Conservation (phyloP, 2,329 filamentous ascomycete genomes). For the Diaporthe citri region DNA sequence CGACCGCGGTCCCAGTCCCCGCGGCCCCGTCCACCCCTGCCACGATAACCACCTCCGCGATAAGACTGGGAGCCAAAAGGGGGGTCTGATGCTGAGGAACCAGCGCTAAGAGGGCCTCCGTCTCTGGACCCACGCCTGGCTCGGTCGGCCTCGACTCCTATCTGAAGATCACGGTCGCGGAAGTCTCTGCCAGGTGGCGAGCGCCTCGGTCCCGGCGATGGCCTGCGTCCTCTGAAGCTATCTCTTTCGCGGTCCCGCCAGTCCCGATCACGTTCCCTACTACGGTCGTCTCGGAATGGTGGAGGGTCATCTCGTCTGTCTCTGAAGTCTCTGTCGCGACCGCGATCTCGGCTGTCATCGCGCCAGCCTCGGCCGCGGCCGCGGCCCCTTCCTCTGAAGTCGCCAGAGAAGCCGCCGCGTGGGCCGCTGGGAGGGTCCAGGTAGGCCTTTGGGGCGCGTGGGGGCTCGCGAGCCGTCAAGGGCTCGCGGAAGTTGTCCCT, state of each 20-base stretch:
- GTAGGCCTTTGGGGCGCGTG: slow-evolving; percentile 84
- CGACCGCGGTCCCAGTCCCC: slow-evolving; percentile 62
- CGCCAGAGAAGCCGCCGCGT: slow-evolving; percentile 75
- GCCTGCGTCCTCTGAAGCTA: slow-evolving; percentile 68
- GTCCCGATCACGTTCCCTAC: slow-evolving; percentile 68
- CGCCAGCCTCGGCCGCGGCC: slow-evolving; percentile 69
- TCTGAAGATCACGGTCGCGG: slow-evolving; percentile 69
- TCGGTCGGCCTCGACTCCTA: slow-evolving; percentile 75
- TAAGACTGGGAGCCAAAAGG: slow-evolving; percentile 67
- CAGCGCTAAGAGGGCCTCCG: slow-evolving; percentile 75
- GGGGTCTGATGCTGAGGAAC: slow-evolving; percentile 78
- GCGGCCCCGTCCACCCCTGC: slow-evolving; percentile 64
- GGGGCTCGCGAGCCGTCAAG: slow-evolving; percentile 75
- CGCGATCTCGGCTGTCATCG: slow-evolving; percentile 73
- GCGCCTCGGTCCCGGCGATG: slow-evolving; percentile 70
- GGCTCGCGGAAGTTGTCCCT: slow-evolving; percentile 70
- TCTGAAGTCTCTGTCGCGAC: slow-evolving; percentile 71
- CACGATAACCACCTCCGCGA: slow-evolving; percentile 67
- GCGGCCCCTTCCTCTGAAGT: slow-evolving; percentile 72
- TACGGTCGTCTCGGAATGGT: slow-evolving; percentile 69
- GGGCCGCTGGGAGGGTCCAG: slow-evolving; percentile 78
- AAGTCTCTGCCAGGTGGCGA: slow-evolving; percentile 76
- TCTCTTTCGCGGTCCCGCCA: slow-evolving; percentile 67
- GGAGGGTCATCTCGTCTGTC: slow-evolving; percentile 63
- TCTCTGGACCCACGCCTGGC: slow-evolving; percentile 78